Evolutionary conservation across 306 rosid genomes (phyloP), one percentile per base, ranked within the genome.

Genomic region (Prinsepia uniflora): DNA sequence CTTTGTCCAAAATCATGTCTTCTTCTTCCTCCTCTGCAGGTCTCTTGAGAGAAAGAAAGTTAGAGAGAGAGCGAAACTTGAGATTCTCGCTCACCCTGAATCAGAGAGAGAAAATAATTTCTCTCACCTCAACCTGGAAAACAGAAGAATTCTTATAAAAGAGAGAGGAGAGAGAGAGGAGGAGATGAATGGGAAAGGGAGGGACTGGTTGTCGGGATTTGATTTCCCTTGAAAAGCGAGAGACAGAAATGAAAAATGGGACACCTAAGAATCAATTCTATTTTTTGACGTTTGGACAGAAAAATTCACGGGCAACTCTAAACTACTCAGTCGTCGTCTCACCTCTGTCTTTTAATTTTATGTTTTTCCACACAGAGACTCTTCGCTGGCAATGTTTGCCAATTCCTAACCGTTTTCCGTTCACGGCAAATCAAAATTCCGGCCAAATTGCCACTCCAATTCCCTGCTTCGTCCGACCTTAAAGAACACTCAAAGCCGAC

Each of bases 111-210:
- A 5, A 72, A 46, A 67, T 54, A 67, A 53, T 65, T 85, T 81
- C 79, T 86, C 96, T 89, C 89, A 81, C 39, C 87, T 89, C 88
- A 77, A 79, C 88, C 98, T 84, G 59, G 75, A 79, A 70, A 46
- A 73, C 65, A 61, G 65, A 61, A 11, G 22, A 62, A 43, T 63
- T 44, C 60, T 41, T 45, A n/a, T 67, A 65, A 70, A 56, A 69
- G 46, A 65, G 74, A 80, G 71, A 68, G 36, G 20, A 54, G 48
- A 48, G 19, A 45, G 58, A 57, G 44, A 30, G 2, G 36, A 30
- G 77, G 71, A 77, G 30, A 75, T 70, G 52, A 57, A 69, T 39
- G 75, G 45, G 71, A 60, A 49, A 70, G 76, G 43, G 65, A 41
- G 70, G 76, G 80, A 80, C 72, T 77, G 53, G 63, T 65, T 80